Evolutionary conservation across 2,329 filamentous ascomycete genomes (phyloP).

Genomic region (Claviceps lovelessii): DNA sequence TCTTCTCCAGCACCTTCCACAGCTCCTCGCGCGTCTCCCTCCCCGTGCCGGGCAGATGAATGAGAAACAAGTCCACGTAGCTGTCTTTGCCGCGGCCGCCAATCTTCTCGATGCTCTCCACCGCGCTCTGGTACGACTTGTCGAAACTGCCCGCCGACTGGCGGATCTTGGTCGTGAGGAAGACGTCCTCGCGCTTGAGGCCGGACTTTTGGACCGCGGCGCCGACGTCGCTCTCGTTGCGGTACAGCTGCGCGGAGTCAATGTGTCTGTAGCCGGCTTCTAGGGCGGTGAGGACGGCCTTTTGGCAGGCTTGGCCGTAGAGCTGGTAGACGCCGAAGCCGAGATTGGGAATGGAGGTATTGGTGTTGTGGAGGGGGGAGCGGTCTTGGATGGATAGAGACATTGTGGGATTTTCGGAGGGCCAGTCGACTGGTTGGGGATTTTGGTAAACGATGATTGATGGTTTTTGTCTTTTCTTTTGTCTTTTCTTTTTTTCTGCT

Average conservation of each 20-base stretch:
- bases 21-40: conserved; percentile 41
- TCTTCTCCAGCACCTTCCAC: conserved; percentile 51
- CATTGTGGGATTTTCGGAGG: not conserved
- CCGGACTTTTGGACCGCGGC: conserved; percentile 43
- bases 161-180: conserved; percentile 58
- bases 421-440: no score
- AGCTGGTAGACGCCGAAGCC: conserved; percentile 61
- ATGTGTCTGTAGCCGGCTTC: conserved; percentile 47
- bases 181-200: conserved; percentile 44
- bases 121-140: conserved; percentile 41
- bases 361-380: conserved; percentile 12
- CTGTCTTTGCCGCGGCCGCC: conserved; percentile 31
- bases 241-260: conserved; percentile 49
- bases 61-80: conserved; percentile 58
- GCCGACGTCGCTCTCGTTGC: conserved; percentile 54
- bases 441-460: no score
- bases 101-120: conserved; percentile 50
- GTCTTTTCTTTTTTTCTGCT: no score
- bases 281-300: conserved; percentile 45
- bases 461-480: not conserved
- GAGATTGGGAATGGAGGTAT: conserved; percentile 41
- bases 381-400: conserved; percentile 7
- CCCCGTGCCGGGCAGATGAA: conserved; percentile 49
- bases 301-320: conserved; percentile 35
- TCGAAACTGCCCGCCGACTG: conserved; percentile 29